These are phyloP conservation scores for Neurospora sp. DNA, from an alignment of 495 filamentous ascomycete species.

Conservation along the genomic window DNA sequence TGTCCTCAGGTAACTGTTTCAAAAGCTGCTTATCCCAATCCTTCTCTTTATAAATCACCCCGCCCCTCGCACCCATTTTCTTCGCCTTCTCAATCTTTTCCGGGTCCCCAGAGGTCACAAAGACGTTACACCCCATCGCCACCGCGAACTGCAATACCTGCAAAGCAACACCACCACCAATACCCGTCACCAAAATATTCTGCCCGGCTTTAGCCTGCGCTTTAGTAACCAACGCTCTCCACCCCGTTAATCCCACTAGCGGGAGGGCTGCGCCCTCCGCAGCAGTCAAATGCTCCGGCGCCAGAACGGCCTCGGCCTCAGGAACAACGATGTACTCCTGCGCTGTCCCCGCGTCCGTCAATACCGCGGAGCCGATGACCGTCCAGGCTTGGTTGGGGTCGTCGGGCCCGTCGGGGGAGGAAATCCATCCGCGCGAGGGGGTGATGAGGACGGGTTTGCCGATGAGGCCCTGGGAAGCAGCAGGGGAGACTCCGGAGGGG, in stretches of 20 bases:
- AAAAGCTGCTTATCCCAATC: conserved; percentile 62
- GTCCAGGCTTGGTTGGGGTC: conserved; percentile 39
- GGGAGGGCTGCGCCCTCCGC: conserved; percentile 73
- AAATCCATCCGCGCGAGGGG: conserved; percentile 65
- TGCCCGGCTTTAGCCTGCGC: conserved; percentile 43
- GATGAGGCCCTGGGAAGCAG: conserved; percentile 16
- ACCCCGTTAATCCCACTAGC: conserved; percentile 75
- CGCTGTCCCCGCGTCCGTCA: conserved; percentile 54
- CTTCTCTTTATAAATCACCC: conserved; percentile 54
- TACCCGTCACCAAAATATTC: conserved; percentile 65
- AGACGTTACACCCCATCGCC: conserved; percentile 53
- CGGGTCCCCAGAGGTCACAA: conserved; percentile 53
- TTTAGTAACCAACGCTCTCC: conserved; percentile 72
- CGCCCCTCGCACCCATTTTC: conserved; percentile 56
- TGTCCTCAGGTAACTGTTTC: conserved; percentile 43
- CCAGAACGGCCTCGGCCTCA: conserved; percentile 57
- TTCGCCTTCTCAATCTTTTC: conserved; percentile 56
- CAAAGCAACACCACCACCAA: conserved; percentile 72
- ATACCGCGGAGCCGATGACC: conserved; percentile 63
- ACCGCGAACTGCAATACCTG: conserved; percentile 60
- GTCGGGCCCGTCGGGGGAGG: conserved; percentile 63
- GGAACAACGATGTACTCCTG: conserved; percentile 61
- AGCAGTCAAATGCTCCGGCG: conserved; percentile 58
- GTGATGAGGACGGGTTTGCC: conserved; percentile 62
- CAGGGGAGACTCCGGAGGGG: conserved; percentile 29